Evolutionary conservation across 768 basidiomycete species (phyloP), one percentile per base, ranked within the genome.

Genomic region (Daedalea quercina): DNA sequence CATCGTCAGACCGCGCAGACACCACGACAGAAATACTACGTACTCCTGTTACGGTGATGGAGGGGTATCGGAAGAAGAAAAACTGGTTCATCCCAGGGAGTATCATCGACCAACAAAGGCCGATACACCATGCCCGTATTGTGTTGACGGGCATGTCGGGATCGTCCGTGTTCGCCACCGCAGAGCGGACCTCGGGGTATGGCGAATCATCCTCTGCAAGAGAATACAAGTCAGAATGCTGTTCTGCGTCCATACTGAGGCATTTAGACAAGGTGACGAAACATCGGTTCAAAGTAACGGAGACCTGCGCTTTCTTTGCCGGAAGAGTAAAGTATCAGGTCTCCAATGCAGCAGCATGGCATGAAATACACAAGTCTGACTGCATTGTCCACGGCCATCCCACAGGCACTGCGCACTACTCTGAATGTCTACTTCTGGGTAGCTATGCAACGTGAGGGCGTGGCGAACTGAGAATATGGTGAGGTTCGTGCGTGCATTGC

Each of bases 81-180:
- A 87, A 88, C 60, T 87, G 86, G 67, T 89, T 89, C 72, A 88
- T 73, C 41, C 86, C 84, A 0, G 87, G 76, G 20, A 89, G 73
- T 47, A 90, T 20, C 57, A 84, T 68, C 0, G 82, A 72, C 76
- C 78, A 83, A 25, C 60, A 40, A 40, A 71, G 26, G 45, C 73
- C 73, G 48, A 72, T 64, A 50, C 62, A 47, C 73, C 73, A 73
- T 6, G 70, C 63, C 6, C 73, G 68, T 49, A 73, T 46, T 11
- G 73, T 73, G 26, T 53, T 60, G 9, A 60, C 58, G 24, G 70
- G 69, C 63, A 77, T 73, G 12, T 61, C 56, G 6, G 73, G 69
- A 51, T 77, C 77, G 54, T 78, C 76, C 8, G 74, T 74, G 57
- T 76, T 76, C 47, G 73, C 68, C 47, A 78, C 78, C 26, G 74